Evolutionary conservation across 106 monocot species (phyloP), one percentile per base, ranked within the genome.

Genomic region (Posidonia australis): DNA sequence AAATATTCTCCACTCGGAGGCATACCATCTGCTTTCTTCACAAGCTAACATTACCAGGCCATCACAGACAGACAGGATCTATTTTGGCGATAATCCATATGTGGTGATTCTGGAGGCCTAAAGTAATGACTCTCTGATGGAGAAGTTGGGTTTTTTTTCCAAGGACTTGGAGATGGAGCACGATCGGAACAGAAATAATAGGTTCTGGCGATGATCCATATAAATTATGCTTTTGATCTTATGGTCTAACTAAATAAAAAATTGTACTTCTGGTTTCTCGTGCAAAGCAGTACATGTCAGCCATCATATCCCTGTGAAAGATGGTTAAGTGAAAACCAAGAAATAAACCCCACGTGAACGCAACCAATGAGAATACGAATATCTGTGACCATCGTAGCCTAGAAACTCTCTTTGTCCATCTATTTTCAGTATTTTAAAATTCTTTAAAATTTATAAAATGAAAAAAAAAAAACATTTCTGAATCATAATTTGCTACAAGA

Each of bases 111-210:
- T 64, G 69, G n/a, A 80, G 67, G 5, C 83, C 87, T 18, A 78
- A 66, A 3, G 29, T 16, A 61, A 87, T 62, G 62, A 77, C 53
- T 27, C 80, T 87, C 43, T 73, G 65, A 71, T 89, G 88, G 53
- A 84, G 71, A 36, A 84, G 60, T 55, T 57, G 67, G 1, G 72
- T 77, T 19, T 19, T n/a, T n/a, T 59, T n/a, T 66, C 30, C 30
- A 77, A 10, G 11, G 72, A 72, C 46, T 81, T 83, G 62, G 49
- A 14, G 23, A 47, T 23, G 19, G 65, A 29, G 74, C 73, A 74
- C 13, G 76, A 23, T 44, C 51, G 81, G 0, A 88, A 76, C 19
- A 81, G 55, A 31, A 54, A 51, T 31, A 46, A 52, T 7, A 88
- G 70, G 42, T 56, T 71, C 25, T 64, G 65, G 16, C 23, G 70